Percentiles rank a stretch among this genome's conserved stretches.
Conservation (phyloP, 352 stramenopile species). For the Phytopythium vexans region DNA sequence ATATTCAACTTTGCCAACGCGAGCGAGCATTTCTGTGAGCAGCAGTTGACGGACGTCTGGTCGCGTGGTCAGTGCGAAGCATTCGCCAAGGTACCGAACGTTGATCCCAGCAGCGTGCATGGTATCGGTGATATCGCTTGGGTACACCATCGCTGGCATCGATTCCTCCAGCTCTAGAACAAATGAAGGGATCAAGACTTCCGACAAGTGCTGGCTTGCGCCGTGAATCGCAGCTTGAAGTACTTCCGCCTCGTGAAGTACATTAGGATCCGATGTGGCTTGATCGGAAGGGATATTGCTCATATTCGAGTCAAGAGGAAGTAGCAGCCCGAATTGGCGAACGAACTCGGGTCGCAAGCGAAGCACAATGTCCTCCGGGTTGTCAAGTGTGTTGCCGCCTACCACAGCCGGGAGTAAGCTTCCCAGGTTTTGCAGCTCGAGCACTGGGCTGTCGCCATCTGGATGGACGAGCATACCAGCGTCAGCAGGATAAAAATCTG, state of each 20-base stretch:
- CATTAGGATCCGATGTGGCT: constrained; percentile 6
- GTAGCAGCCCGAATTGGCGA: constrained; percentile 19
- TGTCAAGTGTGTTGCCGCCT: constrained; percentile 3
- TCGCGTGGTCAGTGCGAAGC: constrained; percentile 40
- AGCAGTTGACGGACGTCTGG: constrained; percentile 47
- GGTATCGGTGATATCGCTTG: constrained; percentile 28
- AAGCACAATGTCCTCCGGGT: constrained; percentile 4
- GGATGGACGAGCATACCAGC: constrained; percentile 13
- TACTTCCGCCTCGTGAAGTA: constrained; percentile 21
- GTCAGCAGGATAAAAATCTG: constrained; percentile 16
- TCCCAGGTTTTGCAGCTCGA: constrained; percentile 26
- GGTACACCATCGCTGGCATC: constrained; percentile 29
- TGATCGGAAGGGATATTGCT: constrained; percentile 3
- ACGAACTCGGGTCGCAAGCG: constrained; percentile 51
- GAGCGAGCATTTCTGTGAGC: constrained; percentile 56
- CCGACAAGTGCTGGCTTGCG: constrained; percentile 35
- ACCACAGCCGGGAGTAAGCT: constrained; percentile 33
- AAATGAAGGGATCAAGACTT: constrained; percentile 41
- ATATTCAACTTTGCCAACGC: constrained; percentile 56
- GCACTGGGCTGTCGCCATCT: background rate
- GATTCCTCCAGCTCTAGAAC: constrained; percentile 37
- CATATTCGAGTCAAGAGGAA: constrained; percentile 39
- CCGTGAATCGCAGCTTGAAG: constrained; percentile 32
- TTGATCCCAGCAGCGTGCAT: constrained; percentile 61
- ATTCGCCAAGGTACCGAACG: constrained; percentile 45